A percentile compares a stretch with the other conserved stretches of the same genome.
phyloP scores from a whole-genome alignment of 768 basidiomycete genomes.

The Kwoniella pini region DNA sequence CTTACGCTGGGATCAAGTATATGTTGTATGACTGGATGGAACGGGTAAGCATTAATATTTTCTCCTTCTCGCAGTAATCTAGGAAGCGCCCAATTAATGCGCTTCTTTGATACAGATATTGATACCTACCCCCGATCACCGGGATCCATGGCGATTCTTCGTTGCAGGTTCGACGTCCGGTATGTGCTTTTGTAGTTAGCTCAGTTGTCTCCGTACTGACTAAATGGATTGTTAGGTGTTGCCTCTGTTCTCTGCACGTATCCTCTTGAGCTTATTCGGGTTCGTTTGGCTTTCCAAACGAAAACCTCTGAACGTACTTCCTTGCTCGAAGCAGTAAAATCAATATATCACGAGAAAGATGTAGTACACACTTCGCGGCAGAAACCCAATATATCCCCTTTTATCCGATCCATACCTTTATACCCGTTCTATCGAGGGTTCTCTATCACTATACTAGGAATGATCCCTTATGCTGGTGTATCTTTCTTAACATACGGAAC shows the following conservation, averaged over 20 bases:
- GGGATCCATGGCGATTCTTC: slow-evolving; percentile 79
- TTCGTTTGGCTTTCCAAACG: slow-evolving; percentile 89
- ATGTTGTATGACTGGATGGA: slow-evolving; percentile 92
- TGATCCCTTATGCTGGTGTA: slow-evolving; percentile 93
- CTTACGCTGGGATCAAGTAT: slow-evolving; percentile 95
- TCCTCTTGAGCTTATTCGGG: slow-evolving; percentile 90
- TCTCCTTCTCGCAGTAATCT: too few species aligned
- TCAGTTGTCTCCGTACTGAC: slow-evolving; percentile 2
- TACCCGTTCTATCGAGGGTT: slow-evolving; percentile 91
- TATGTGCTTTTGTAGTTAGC: slow-evolving; percentile 53
- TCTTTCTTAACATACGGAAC: slow-evolving; percentile 90
- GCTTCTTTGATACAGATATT: slow-evolving; percentile 65
- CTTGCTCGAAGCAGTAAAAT: slow-evolving; percentile 58
- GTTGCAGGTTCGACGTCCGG: slow-evolving; percentile 85
- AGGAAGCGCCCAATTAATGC: too few species aligned
- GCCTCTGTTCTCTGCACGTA: slow-evolving; percentile 90
- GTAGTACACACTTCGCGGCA: slow-evolving; percentile 28
- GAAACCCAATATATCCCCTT: slow-evolving; percentile 40
- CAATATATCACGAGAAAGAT: slow-evolving; percentile 68
- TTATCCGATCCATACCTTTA: slow-evolving; percentile 56
- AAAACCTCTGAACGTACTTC: slow-evolving; percentile 57
- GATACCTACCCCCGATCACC: slow-evolving; percentile 76
- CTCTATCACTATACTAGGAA: slow-evolving; percentile 83
- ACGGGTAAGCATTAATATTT: slow-evolving; percentile 59
- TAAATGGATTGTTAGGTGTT: slow-evolving; percentile 61